phyloP scores from a whole-genome alignment of 2,329 filamentous ascomycete genomes.

The Alternaria ventricosa region DNA sequence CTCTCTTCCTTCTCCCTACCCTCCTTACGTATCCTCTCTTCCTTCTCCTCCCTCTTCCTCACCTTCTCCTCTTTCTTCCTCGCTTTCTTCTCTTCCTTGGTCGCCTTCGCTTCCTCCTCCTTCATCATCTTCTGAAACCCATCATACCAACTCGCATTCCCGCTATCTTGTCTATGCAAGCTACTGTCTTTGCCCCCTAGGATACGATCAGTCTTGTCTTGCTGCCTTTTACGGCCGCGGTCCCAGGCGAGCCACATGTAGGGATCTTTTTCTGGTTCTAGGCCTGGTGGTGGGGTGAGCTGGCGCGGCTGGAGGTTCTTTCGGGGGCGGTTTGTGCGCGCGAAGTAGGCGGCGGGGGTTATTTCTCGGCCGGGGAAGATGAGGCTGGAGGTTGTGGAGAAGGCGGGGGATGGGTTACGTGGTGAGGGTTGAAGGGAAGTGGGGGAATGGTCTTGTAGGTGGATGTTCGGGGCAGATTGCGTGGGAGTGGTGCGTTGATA shows the following conservation, averaged over 20 bases:
- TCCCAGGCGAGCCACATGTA: slow-evolving; percentile 7
- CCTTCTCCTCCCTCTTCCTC: neutral
- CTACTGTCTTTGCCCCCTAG: neutral
- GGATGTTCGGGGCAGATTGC: neutral
- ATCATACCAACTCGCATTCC: neutral
- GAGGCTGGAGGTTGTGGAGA: neutral
- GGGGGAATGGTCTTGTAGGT: neutral
- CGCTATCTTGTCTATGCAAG: neutral
- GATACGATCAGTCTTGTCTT: neutral
- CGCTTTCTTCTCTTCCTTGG: neutral
- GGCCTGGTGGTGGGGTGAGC: neutral
- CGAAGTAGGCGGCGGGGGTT: slow-evolving; percentile 1
- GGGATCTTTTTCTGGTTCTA: neutral
- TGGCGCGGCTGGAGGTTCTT: neutral
- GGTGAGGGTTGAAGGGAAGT: neutral
- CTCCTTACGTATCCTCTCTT: neutral
- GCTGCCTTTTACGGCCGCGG: neutral
- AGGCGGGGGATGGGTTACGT: neutral
- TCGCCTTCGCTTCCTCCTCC: neutral
- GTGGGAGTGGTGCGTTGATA: neutral
- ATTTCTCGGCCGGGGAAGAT: neutral
- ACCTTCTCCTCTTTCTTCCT: neutral
- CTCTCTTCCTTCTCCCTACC: neutral
- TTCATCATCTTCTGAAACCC: neutral
- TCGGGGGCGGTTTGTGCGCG: neutral